These are phyloP conservation scores for Tetratostichococcus sp. DNA, from an alignment of 139 green algal genomes.

Conservation along the genomic window DNA sequence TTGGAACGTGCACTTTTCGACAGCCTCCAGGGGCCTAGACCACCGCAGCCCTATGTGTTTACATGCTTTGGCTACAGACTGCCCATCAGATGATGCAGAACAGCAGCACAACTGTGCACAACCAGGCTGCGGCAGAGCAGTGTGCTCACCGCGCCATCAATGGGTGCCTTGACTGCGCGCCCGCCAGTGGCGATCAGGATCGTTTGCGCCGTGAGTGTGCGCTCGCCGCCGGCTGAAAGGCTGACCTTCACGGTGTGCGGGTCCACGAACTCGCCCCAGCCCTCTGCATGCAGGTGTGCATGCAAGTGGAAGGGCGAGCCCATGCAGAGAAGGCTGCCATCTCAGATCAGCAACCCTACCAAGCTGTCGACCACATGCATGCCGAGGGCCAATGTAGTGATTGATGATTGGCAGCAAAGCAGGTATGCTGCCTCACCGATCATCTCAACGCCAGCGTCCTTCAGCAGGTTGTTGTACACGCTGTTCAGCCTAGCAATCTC, in stretches of 20 bases:
- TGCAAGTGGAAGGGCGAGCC: too few species aligned
- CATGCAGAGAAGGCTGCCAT: too few species aligned
- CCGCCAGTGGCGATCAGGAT: constrained; percentile 93
- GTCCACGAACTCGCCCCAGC: constrained; percentile 75
- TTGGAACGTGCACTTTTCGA: too few species aligned
- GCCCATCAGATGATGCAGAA: too few species aligned
- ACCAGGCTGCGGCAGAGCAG: too few species aligned
- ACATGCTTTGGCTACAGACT: too few species aligned
- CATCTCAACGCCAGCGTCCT: constrained; percentile 60
- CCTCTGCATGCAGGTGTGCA: too few species aligned
- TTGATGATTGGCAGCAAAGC: neutral
- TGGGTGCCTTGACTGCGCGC: constrained; percentile 59
- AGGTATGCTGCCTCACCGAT: constrained; percentile 3
- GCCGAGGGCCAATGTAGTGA: too few species aligned
- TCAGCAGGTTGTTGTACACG: constrained; percentile 86
- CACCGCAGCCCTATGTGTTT: too few species aligned
- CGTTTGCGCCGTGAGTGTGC: constrained; percentile 59
- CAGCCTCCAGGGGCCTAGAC: too few species aligned
- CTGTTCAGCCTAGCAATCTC: constrained; percentile 88
- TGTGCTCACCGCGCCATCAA: constrained; percentile 56
- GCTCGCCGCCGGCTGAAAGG: constrained; percentile 14
- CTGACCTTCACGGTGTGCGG: constrained; percentile 82
- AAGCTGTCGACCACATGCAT: neutral
- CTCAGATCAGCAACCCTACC: too few species aligned
- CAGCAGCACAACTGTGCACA: too few species aligned